Evolutionary conservation across 768 basidiomycete genomes (phyloP).

Genomic region (Coprinopsis strossmayeri): DNA sequence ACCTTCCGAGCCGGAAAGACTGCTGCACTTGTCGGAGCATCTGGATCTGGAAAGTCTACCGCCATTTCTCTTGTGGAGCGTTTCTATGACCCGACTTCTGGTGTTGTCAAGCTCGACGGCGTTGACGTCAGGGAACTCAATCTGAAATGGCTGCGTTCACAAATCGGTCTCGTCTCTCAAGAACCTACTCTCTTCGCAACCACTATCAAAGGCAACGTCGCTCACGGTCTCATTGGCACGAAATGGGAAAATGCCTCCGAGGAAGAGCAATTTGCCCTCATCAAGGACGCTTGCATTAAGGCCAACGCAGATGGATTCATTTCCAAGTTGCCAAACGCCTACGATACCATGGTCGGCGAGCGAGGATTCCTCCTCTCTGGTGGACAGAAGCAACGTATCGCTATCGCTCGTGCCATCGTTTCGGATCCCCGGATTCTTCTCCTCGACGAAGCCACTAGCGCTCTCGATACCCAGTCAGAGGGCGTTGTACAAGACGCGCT

Average conservation of each 20-base stretch:
- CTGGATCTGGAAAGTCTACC: constrained; percentile 62
- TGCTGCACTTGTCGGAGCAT: constrained; percentile 61
- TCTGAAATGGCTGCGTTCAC: constrained; percentile 67
- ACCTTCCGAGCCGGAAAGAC: constrained; percentile 62
- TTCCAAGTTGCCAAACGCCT: constrained; percentile 58
- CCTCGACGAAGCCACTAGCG: constrained; percentile 73
- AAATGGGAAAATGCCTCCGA: constrained; percentile 49
- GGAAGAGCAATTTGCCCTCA: constrained; percentile 58
- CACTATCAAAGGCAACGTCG: constrained; percentile 65
- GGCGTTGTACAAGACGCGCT: constrained; percentile 78
- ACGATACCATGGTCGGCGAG: constrained; percentile 75
- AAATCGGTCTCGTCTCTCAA: constrained; percentile 75
- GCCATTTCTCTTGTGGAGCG: constrained; percentile 65
- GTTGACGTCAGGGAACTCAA: constrained; percentile 59
- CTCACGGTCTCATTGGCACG: constrained; percentile 67
- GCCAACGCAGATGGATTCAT: constrained; percentile 78
- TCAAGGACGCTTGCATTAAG: constrained; percentile 72
- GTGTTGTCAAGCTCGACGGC: constrained; percentile 61
- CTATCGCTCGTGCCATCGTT: constrained; percentile 74
- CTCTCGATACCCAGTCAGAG: constrained; percentile 72
- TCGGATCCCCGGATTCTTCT: constrained; percentile 71
- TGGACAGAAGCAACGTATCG: constrained; percentile 73
- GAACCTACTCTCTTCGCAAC: constrained; percentile 75
- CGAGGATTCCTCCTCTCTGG: constrained; percentile 71
- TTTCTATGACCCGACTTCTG: constrained; percentile 68